Conservation (phyloP, 345 rosid genomes). For the Dipteronia sinensis region DNA sequence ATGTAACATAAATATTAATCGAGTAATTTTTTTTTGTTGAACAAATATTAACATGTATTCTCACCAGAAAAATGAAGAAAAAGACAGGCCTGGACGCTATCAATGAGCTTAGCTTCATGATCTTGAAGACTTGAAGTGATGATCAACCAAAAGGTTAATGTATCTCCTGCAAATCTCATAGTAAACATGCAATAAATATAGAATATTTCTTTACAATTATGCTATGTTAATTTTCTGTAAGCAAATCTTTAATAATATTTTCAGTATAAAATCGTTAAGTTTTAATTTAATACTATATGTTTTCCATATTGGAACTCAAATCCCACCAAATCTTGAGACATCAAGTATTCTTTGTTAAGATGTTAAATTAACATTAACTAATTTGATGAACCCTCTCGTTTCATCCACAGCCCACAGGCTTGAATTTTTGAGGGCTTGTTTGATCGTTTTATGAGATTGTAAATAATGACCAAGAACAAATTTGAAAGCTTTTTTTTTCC, state of each 20-base stretch:
- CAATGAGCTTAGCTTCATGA: constrained; percentile 32
- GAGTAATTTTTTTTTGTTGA: too few relatives aligned
- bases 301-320: constrained; percentile 7
- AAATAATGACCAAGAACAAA: too few relatives aligned
- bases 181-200: neutral
- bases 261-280: neutral
- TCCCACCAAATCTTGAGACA: neutral
- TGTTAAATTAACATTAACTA: neutral
- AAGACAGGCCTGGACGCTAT: constrained; percentile 27
- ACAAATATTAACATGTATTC: neutral
- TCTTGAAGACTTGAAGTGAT: neutral
- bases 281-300: neutral
- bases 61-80: constrained; percentile 33
- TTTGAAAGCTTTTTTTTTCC: too few relatives aligned
- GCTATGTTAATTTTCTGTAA: neutral
- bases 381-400: neutral
- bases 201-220: neutral
- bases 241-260: constrained; percentile 8
- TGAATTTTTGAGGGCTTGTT: neutral
- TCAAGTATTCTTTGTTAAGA: neutral
- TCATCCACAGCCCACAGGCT: neutral
- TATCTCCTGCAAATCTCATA: neutral
- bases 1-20: neutral
- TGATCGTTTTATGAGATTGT: neutral
- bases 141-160: neutral